A percentile compares a stretch with the other conserved stretches of the same genome.
Conservation (phyloP, 2,329 filamentous ascomycete genomes). For the Arthroderma sp. region DNA sequence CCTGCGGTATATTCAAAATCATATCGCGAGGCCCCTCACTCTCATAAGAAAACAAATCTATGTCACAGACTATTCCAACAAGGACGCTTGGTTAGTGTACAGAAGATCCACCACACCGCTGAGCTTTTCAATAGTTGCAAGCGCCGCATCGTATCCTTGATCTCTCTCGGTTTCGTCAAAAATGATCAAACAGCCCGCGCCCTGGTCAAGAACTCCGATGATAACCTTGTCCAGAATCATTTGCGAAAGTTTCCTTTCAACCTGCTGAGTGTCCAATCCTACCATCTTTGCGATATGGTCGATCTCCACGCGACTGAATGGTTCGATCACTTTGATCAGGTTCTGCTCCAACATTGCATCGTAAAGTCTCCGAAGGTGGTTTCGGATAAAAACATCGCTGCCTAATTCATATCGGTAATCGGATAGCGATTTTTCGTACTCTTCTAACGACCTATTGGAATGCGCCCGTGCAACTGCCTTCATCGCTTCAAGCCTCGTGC, state of each 20-base stretch:
- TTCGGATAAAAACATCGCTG: conserved; percentile 89
- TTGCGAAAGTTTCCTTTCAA: conserved; percentile 95
- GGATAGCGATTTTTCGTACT: conserved; percentile 87
- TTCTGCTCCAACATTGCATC: conserved; percentile 99
- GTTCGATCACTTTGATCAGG: conserved; percentile 98
- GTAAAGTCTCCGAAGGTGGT: conserved; percentile 88
- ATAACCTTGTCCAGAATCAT: conserved; percentile 99
- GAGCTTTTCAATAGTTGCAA: conserved; percentile 92
- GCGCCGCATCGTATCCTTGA: conserved; percentile 82
- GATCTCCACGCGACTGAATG: conserved; percentile 93
- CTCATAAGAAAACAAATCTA: too few relatives aligned
- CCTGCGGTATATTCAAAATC: too few relatives aligned
- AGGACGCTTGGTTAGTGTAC: conserved; percentile 92
- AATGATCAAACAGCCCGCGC: conserved; percentile 92
- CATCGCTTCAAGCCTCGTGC: conserved; percentile 95
- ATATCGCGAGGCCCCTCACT: too few relatives aligned
- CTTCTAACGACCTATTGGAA: conserved; percentile 85
- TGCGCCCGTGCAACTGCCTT: conserved; percentile 95
- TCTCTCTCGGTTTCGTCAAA: conserved; percentile 92
- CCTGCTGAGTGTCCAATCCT: conserved; percentile 85
- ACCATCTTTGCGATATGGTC: conserved; percentile 97
- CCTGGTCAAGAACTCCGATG: conserved; percentile 91
- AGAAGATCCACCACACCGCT: conserved; percentile 94
- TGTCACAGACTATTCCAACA: conserved; percentile 57
- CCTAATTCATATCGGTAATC: conserved; percentile 88